Conservation (phyloP, 306 rosid species). For the Luffa acutangula region DNA sequence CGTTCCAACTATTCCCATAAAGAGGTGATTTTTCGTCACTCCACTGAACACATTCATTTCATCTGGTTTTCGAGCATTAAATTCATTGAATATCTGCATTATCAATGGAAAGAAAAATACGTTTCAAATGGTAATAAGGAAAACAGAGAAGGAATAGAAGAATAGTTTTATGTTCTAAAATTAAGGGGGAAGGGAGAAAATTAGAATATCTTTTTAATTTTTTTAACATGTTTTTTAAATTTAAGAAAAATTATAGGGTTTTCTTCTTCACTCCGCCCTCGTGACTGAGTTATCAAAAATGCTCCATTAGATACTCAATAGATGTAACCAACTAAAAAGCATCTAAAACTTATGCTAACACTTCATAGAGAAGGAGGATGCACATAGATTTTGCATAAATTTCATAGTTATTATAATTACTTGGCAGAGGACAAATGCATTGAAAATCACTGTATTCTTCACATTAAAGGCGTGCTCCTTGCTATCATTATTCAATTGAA, state of each 20-base stretch:
- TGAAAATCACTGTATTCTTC: slow-evolving; percentile 82
- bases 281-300: too few species aligned
- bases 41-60: slow-evolving; percentile 70
- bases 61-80: slow-evolving; percentile 91
- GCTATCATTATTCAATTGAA: slow-evolving; percentile 21
- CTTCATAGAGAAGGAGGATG: background rate
- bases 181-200: background rate
- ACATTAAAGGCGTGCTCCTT: slow-evolving; percentile 23
- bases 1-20: slow-evolving; percentile 53
- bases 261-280: too few species aligned
- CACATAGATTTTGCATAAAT: background rate
- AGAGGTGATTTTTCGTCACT: slow-evolving; percentile 65
- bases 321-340: background rate
- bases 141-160: background rate
- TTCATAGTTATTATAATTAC: slow-evolving; percentile 27
- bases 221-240: too few species aligned
- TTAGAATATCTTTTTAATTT: too few species aligned
- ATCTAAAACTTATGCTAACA: background rate
- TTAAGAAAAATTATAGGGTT: too few species aligned
- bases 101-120: background rate
- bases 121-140: background rate
- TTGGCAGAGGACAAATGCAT: slow-evolving; percentile 87
- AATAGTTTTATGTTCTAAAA: background rate
- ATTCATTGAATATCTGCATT: slow-evolving; percentile 76
- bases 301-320: background rate